These are phyloP conservation scores for Annulohypoxylon maeteangense DNA, from an alignment of 495 filamentous ascomycete species.

Conservation along the genomic window DNA sequence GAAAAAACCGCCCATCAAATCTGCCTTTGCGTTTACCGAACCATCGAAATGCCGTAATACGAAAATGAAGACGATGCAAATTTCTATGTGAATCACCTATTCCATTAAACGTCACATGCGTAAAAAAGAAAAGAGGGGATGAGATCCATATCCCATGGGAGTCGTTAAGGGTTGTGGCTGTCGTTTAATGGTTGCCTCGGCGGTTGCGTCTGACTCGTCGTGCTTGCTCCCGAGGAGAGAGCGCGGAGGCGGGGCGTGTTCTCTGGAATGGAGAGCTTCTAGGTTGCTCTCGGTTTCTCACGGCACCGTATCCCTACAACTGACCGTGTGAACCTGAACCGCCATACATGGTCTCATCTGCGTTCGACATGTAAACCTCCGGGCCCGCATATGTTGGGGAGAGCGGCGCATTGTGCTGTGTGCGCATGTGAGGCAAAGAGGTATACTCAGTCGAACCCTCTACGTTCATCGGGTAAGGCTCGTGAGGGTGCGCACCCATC, in stretches of 20 bases:
- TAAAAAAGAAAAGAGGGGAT: conserved; percentile 4
- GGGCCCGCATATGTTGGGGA: conserved; percentile 34
- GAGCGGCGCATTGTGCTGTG: conserved; percentile 15
- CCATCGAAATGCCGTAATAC: conserved; percentile 34
- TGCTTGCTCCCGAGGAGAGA: not conserved
- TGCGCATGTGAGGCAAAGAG: conserved; percentile 27
- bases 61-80: conserved; percentile 32
- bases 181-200: not conserved
- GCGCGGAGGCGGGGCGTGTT: not conserved
- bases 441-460: conserved; percentile 3
- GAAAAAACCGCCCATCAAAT: conserved; percentile 19
- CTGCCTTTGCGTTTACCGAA: conserved; percentile 30
- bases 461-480: conserved; percentile 37
- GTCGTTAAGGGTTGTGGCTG: not conserved
- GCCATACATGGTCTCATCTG: conserved; percentile 24
- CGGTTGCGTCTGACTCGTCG: not conserved
- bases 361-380: conserved; percentile 36
- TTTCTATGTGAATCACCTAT: conserved; percentile 41
- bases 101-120: conserved; percentile 37
- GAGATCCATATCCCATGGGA: not conserved
- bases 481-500: conserved; percentile 13
- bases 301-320: conserved; percentile 35
- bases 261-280: not conserved
- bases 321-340: conserved; percentile 37
- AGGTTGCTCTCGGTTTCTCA: conserved; percentile 5